phyloP scores from a whole-genome alignment of 257 asterid species.

The Capsicum baccatum region DNA sequence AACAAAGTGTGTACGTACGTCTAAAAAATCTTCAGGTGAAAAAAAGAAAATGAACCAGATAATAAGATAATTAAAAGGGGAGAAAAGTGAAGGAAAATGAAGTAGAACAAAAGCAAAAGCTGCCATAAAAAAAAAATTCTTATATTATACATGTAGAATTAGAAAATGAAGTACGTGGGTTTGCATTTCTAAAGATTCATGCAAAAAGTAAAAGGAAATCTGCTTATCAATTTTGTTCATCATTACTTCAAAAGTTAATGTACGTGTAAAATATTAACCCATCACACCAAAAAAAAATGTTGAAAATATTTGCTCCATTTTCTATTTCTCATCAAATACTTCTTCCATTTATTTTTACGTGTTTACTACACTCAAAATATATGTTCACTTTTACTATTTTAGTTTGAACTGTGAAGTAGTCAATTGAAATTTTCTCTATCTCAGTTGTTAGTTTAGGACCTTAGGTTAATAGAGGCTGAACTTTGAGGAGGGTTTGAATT shows the following conservation, averaged over 20 bases:
- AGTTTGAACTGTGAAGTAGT: too few species aligned
- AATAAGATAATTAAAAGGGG: constrained; percentile 20
- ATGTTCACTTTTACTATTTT: too few species aligned
- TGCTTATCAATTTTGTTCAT: constrained; percentile 20
- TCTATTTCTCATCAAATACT: too few species aligned
- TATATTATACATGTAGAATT: not conserved
- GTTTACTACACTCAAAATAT: too few species aligned
- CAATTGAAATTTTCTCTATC: too few species aligned
- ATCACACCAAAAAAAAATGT: not conserved
- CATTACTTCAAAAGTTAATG: constrained; percentile 28
- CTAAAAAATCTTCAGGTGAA: constrained; percentile 17
- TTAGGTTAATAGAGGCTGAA: too few species aligned
- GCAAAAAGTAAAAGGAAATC: constrained; percentile 63
- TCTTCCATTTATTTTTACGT: too few species aligned
- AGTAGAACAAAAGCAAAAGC: constrained; percentile 69
- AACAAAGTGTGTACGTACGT: not conserved
- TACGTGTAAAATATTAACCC: not conserved
- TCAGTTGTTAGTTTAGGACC: too few species aligned
- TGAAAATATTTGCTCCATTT: too few species aligned
- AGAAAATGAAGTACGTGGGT: constrained; percentile 62
- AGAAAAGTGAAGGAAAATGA: constrained; percentile 31
- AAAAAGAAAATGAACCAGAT: not conserved
- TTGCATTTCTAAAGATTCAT: constrained; percentile 54
- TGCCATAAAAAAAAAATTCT: constrained; percentile 43
- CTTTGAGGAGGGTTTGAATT: too few species aligned